Percentiles rank a stretch among this genome's conserved stretches.
These are phyloP conservation scores for Secale cereale DNA, from an alignment of 176 grass and related monocot species.

Conservation along the genomic window DNA sequence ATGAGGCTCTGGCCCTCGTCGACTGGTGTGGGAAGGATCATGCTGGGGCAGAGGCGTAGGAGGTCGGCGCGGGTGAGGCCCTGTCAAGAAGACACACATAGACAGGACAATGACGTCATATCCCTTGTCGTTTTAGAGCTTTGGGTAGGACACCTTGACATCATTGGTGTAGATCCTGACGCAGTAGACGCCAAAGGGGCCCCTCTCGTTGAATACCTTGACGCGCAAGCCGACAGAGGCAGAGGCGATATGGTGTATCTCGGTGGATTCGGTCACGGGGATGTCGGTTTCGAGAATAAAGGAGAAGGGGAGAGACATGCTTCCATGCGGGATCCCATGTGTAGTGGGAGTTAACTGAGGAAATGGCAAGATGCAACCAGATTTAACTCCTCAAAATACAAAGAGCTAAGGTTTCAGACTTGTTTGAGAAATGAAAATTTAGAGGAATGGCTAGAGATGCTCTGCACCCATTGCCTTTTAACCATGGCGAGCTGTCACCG, in stretches of 20 bases:
- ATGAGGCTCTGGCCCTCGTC: constrained; percentile 44
- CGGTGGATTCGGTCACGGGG: too few species aligned
- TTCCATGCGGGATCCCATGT: too few species aligned
- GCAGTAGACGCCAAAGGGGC: constrained; percentile 21
- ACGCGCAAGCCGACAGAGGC: constrained; percentile 51
- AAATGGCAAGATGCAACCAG: too few species aligned
- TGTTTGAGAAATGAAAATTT: too few species aligned
- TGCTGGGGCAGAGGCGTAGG: constrained; percentile 29
- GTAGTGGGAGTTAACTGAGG: too few species aligned
- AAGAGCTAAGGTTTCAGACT: too few species aligned
- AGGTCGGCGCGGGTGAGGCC: neutral
- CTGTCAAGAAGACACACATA: constrained; percentile 51
- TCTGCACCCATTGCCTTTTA: neutral
- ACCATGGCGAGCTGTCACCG: neutral
- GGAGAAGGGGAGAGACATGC: too few species aligned
- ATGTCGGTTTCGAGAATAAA: too few species aligned
- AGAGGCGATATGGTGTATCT: constrained; percentile 11
- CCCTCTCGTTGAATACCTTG: constrained; percentile 33
- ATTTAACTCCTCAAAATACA: too few species aligned
- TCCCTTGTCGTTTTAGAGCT: constrained; percentile 65
- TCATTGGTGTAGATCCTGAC: constrained; percentile 49
- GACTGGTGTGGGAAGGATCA: constrained; percentile 43
- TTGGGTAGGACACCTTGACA: constrained; percentile 48
- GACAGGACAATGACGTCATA: constrained; percentile 58
- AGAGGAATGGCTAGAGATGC: too few species aligned